Evolutionary conservation across 1,284 basidiomycete genomes (phyloP).

Genomic region (Golubevia sp.): DNA sequence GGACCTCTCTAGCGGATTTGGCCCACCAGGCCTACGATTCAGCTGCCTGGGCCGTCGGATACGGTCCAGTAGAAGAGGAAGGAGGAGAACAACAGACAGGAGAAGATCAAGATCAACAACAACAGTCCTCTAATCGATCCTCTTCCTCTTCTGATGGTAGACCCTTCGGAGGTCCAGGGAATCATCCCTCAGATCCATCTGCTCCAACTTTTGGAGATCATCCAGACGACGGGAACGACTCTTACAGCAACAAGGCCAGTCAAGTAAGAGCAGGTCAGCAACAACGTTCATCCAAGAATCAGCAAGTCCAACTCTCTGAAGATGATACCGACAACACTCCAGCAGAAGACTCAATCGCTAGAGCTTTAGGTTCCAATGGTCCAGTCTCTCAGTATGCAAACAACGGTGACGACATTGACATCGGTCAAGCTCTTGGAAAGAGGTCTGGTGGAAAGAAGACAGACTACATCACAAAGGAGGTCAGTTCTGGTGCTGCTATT

Average conservation of each 20-base stretch:
- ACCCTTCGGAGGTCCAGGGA: constrained; percentile 17
- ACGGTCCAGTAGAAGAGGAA: background rate
- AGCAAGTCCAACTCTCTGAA: background rate
- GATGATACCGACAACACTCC: background rate
- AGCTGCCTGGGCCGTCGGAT: constrained; percentile 16
- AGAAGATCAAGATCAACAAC: background rate
- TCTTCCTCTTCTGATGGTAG: too few relatives aligned
- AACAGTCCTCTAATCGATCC: too few relatives aligned
- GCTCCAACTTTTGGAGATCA: constrained; percentile 5
- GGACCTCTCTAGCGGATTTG: constrained; percentile 33
- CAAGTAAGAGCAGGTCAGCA: background rate
- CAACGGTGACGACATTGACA: background rate
- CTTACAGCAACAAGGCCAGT: constrained; percentile 12
- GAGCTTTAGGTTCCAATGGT: background rate
- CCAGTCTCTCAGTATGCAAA: background rate
- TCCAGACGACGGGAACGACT: constrained; percentile 7
- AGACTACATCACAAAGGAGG: background rate
- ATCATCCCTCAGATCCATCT: constrained; percentile 27
- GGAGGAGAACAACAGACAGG: constrained; percentile 3
- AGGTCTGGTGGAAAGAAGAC: background rate
- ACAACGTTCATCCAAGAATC: background rate
- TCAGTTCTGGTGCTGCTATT: background rate
- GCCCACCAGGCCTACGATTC: constrained; percentile 32
- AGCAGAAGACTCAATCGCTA: background rate
- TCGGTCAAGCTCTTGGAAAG: background rate